A percentile compares a stretch with the other conserved stretches of the same genome.
Evolutionary conservation across 306 rosid genomes (phyloP).

Genomic region (Sicyos edulis): DNA sequence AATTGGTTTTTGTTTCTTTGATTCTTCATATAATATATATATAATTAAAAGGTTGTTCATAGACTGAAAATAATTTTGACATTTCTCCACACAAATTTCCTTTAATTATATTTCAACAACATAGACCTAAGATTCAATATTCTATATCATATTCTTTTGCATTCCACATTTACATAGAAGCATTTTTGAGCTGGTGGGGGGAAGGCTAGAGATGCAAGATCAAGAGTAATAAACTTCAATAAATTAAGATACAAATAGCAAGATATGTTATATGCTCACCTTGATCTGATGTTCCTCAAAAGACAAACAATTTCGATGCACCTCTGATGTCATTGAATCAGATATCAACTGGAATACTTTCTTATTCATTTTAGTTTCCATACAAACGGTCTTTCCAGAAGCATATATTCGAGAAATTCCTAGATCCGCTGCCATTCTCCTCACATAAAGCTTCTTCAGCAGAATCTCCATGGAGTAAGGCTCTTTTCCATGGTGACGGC

Average conservation of each 20-base stretch:
- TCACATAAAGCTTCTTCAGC: constrained; percentile 71
- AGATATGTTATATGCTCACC: constrained; percentile 39
- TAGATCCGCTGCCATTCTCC: constrained; percentile 95
- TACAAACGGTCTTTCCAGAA: constrained; percentile 57
- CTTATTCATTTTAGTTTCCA: constrained; percentile 71
- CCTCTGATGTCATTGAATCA: constrained; percentile 67
- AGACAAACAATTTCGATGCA: constrained; percentile 56
- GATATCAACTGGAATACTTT: constrained; percentile 70
- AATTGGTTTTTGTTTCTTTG: background rate
- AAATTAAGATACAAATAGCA: constrained; percentile 13
- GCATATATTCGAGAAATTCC: constrained; percentile 67
- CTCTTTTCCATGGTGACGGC: constrained; percentile 84
- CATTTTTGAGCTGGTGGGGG: constrained; percentile 1
- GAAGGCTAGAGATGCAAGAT: background rate
- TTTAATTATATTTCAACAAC: background rate
- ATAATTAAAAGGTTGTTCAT: background rate
- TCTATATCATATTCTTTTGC: background rate
- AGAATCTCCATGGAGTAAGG: constrained; percentile 81
- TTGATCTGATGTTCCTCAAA: constrained; percentile 65
- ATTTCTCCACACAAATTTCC: background rate
- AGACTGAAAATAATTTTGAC: background rate
- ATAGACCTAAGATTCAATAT: background rate
- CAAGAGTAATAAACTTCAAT: background rate
- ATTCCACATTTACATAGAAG: background rate
- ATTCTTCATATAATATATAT: background rate